phyloP scores from a whole-genome alignment of 1,284 basidiomycete genomes.

The Fistulina hepatica region DNA sequence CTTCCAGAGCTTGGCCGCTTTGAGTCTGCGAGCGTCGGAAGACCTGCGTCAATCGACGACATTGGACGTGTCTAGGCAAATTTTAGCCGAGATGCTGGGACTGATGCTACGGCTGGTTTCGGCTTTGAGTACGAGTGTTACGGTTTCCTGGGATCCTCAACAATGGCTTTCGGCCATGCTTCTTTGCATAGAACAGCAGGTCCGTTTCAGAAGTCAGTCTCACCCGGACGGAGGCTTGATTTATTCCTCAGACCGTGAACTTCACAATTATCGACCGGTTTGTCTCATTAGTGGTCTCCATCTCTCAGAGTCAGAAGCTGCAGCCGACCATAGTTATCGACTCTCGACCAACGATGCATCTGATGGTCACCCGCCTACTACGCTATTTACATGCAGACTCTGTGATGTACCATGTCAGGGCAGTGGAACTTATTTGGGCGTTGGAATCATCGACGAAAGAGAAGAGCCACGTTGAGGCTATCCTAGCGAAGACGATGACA shows the following conservation, averaged over 20 bases:
- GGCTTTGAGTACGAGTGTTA: no score
- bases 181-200: conserved; percentile 40
- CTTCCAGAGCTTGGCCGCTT: conserved; percentile 40
- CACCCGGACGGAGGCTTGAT: conserved; percentile 8
- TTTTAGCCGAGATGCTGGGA: conserved; percentile 40
- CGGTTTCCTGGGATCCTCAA: conserved; percentile 44
- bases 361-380: conserved; percentile 61
- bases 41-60: conserved; percentile 20
- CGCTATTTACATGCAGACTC: conserved; percentile 60
- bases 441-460: conserved; percentile 55
- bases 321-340: conserved; percentile 46
- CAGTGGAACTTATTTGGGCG: conserved; percentile 81
- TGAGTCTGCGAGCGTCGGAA: conserved; percentile 37
- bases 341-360: conserved; percentile 39
- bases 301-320: conserved; percentile 42
- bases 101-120: conserved; percentile 31
- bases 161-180: conserved; percentile 46
- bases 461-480: conserved; percentile 59
- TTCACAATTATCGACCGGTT: conserved; percentile 61
- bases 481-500: conserved; percentile 61
- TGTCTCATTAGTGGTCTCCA: conserved; percentile 44
- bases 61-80: conserved; percentile 28
- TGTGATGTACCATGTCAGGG: conserved; percentile 71
- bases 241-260: conserved; percentile 35
- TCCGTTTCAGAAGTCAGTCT: conserved; percentile 19